Evolutionary conservation across 495 filamentous ascomycete genomes (phyloP), one percentile per base, ranked within the genome.

Genomic region (Xylaria telfairii): DNA sequence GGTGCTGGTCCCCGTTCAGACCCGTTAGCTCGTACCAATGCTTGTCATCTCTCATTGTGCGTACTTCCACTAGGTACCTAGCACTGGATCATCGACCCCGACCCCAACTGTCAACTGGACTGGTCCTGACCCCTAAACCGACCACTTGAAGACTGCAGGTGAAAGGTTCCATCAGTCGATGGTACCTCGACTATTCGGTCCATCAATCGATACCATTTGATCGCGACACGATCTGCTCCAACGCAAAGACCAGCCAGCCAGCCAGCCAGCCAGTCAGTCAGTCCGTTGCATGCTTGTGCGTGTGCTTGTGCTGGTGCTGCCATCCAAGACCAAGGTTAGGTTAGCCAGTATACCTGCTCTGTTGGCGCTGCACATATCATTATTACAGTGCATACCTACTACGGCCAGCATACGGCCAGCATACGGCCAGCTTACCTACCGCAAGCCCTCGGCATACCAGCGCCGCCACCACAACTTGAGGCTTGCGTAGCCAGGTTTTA

Each of bases 121-220:
- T 59, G 56, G 56, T 51, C 62, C 46, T 19, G 46, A 51, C 62
- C 64, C 64, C 64, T 54, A 53, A 66, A 66, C n/a, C 26, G 47
- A 47, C 64, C 46, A 66, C 64, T 53, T 32, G 26, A 66, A 66
- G 44, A 51, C 42, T 66, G 32, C 64, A 41, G 46, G 46, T 42
- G 64, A 53, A 54, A 6, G 64, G 64, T 49, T n/a, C 47, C 30
- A 66, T 34, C 21, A 28, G 21, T 66, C 34, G 59, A 62, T 62
- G 37, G 24, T 41, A 62, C 59, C 37, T 42, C 42, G 37, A 62
- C 37, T 62, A 28, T 62, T 28, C 42, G 34, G 59, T 26, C 17
- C 59, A 62, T 62, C 59, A 62, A 62, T 42, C 59, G 37, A 62
- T 62, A 62, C 4, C 32, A 19, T 24, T 15, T 46, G 10, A 46